Percentiles rank a stretch among this genome's conserved stretches.
Evolutionary conservation across 768 basidiomycete genomes (phyloP).

Genomic region (Leccinum subtestaceum): DNA sequence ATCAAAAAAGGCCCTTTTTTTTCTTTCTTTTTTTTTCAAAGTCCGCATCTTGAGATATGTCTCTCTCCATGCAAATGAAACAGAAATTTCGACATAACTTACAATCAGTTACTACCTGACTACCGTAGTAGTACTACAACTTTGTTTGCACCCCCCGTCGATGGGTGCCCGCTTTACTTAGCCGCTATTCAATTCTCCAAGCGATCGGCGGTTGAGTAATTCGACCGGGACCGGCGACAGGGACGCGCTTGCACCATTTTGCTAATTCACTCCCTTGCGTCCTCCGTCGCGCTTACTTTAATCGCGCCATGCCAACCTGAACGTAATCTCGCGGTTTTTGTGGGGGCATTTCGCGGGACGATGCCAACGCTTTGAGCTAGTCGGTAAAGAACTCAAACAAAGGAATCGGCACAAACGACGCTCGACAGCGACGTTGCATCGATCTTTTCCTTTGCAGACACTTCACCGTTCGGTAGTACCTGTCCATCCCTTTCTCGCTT

Average conservation of each 20-base stretch:
- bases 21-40: slow-evolving; percentile 34
- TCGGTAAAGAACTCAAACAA: slow-evolving; percentile 16
- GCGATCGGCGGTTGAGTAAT: slow-evolving; percentile 8
- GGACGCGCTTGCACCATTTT: slow-evolving; percentile 2
- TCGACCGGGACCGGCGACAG: slow-evolving; percentile 14
- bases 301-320: slow-evolving; percentile 10
- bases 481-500: slow-evolving; percentile 15
- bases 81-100: not conserved
- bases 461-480: slow-evolving; percentile 1
- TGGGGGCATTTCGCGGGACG: not conserved
- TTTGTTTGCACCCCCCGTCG: not conserved
- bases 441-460: slow-evolving; percentile 24
- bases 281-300: slow-evolving; percentile 11
- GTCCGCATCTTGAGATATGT: slow-evolving; percentile 27
- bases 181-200: not conserved
- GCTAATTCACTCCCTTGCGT: slow-evolving; percentile 23
- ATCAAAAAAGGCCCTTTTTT: slow-evolving; percentile 37
- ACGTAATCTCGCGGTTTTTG: slow-evolving; percentile 10
- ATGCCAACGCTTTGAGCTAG: not conserved
- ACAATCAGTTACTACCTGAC: not conserved
- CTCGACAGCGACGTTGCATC: slow-evolving; percentile 11
- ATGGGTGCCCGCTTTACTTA: not conserved
- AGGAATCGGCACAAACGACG: slow-evolving; percentile 21
- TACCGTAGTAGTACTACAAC: not conserved
- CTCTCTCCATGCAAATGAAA: not conserved